phyloP scores from a whole-genome alignment of 108 stramenopile species.

The Craspedostauros australis region DNA sequence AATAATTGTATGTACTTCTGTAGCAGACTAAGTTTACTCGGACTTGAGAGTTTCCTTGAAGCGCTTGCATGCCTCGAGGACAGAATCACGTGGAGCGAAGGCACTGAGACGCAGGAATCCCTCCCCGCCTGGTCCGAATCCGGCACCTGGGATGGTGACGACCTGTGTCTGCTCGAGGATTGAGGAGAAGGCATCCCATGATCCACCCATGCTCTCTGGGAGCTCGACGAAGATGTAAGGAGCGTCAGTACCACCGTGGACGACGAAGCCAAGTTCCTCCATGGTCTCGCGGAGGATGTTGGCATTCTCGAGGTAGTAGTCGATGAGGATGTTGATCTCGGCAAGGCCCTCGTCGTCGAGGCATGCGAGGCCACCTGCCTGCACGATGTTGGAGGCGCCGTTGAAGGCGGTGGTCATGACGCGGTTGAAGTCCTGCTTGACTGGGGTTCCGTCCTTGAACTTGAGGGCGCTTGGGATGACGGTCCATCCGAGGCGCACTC shows the following conservation, averaged over 20 bases:
- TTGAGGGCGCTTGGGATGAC: slow-evolving; percentile 87
- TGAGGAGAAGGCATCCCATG: slow-evolving; percentile 90
- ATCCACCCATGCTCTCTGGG: slow-evolving; percentile 72
- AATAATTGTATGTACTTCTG: too few species aligned
- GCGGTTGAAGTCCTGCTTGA: slow-evolving; percentile 91
- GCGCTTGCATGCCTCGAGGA: slow-evolving; percentile 86
- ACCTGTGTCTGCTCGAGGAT: slow-evolving; percentile 96
- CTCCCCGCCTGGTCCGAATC: slow-evolving; percentile 97
- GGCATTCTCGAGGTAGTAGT: slow-evolving; percentile 97
- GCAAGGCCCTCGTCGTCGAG: slow-evolving; percentile 87
- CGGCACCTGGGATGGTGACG: slow-evolving; percentile 96
- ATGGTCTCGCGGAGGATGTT: slow-evolving; percentile 79
- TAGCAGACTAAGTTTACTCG: slow-evolving; percentile 15
- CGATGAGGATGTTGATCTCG: slow-evolving; percentile 91
- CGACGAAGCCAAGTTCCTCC: slow-evolving; percentile 77
- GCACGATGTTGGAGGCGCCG: slow-evolving; percentile 96
- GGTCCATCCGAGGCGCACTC: slow-evolving; percentile 97
- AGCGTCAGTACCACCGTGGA: slow-evolving; percentile 90
- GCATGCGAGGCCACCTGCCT: slow-evolving; percentile 91
- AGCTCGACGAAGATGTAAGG: slow-evolving; percentile 94
- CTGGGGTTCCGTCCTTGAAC: slow-evolving; percentile 83
- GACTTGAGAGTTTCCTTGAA: slow-evolving; percentile 74
- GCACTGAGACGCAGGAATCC: slow-evolving; percentile 93
- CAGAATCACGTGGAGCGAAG: slow-evolving; percentile 86
- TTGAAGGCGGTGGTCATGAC: slow-evolving; percentile 98